These are phyloP conservation scores for Tricholoma saponaceum DNA, from an alignment of 768 basidiomycete genomes.

Conservation along the genomic window DNA sequence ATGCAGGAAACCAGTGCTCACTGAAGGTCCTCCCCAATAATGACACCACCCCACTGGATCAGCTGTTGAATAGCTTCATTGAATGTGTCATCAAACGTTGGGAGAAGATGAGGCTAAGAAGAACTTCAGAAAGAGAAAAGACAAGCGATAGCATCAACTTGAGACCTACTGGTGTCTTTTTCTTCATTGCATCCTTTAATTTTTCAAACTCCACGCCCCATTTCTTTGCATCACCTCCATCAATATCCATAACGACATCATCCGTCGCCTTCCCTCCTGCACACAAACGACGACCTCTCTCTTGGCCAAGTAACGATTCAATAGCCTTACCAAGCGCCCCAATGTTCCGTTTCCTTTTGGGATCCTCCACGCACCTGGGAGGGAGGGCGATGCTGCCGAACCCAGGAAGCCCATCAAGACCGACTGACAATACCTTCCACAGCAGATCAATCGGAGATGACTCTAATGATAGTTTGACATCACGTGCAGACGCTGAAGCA, in stretches of 20 bases:
- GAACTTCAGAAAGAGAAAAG: background rate
- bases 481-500: constrained; percentile 27
- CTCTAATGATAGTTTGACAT: constrained; percentile 36
- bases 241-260: constrained; percentile 34
- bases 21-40: constrained; percentile 61
- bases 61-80: constrained; percentile 77
- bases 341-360: constrained; percentile 66
- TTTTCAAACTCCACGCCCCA: constrained; percentile 69
- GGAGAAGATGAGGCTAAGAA: constrained; percentile 49
- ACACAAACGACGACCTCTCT: constrained; percentile 65
- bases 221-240: constrained; percentile 67
- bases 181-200: constrained; percentile 54
- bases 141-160: constrained; percentile 2
- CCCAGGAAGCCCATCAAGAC: constrained; percentile 68
- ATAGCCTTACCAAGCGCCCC: constrained; percentile 72
- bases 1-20: constrained; percentile 33
- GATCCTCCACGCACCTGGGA: constrained; percentile 75
- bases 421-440: constrained; percentile 43
- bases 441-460: constrained; percentile 34
- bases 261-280: constrained; percentile 36
- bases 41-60: constrained; percentile 67
- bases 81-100: constrained; percentile 68
- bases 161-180: constrained; percentile 49
- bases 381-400: constrained; percentile 76
- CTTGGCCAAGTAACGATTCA: constrained; percentile 57